Evolutionary conservation across 192 early-diverging fungal genomes (phyloP).

Genomic region (Coemansia sp.): DNA sequence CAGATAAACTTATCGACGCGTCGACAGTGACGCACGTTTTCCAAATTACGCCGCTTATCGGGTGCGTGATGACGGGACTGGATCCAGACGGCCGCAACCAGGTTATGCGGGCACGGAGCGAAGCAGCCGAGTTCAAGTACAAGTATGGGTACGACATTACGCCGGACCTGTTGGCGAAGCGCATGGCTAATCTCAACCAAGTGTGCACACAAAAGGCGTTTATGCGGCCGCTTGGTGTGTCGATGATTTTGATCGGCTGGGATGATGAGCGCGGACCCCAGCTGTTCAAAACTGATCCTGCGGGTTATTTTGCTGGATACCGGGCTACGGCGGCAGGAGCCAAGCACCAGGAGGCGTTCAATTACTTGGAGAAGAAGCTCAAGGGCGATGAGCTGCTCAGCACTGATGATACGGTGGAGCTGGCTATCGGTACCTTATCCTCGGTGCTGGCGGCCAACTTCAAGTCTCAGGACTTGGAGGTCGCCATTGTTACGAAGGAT

Average conservation of each 20-base stretch:
- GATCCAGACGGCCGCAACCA: slow-evolving; percentile 92
- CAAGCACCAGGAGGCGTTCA: slow-evolving; percentile 89
- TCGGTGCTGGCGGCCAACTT: slow-evolving; percentile 91
- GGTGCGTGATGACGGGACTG: slow-evolving; percentile 98
- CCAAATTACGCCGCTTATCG: slow-evolving; percentile 88
- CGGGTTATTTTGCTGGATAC: slow-evolving; percentile 98
- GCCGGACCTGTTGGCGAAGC: slow-evolving; percentile 94
- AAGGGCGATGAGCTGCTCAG: slow-evolving; percentile 84
- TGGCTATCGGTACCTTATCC: slow-evolving; percentile 94
- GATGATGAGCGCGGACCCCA: slow-evolving; percentile 97
- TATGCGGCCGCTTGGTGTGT: slow-evolving; percentile 97
- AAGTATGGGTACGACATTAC: slow-evolving; percentile 99
- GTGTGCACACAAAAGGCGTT: slow-evolving; percentile 99
- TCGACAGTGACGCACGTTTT: slow-evolving; percentile 92
- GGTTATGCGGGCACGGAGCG: slow-evolving; percentile 87
- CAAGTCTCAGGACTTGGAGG: slow-evolving; percentile 94
- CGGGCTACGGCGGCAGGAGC: slow-evolving; percentile 94
- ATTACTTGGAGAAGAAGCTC: slow-evolving; percentile 97
- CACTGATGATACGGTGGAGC: slow-evolving; percentile 90
- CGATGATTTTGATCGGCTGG: slow-evolving; percentile 96
- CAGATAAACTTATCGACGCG: slow-evolving; percentile 94
- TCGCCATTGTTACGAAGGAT: slow-evolving; percentile 83
- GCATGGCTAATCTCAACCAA: slow-evolving; percentile 98
- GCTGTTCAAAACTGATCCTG: slow-evolving; percentile 97
- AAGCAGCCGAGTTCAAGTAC: slow-evolving; percentile 98